These are phyloP conservation scores for Colletotrichum simmondsii DNA, from an alignment of 2,329 filamentous ascomycete species.

Conservation along the genomic window DNA sequence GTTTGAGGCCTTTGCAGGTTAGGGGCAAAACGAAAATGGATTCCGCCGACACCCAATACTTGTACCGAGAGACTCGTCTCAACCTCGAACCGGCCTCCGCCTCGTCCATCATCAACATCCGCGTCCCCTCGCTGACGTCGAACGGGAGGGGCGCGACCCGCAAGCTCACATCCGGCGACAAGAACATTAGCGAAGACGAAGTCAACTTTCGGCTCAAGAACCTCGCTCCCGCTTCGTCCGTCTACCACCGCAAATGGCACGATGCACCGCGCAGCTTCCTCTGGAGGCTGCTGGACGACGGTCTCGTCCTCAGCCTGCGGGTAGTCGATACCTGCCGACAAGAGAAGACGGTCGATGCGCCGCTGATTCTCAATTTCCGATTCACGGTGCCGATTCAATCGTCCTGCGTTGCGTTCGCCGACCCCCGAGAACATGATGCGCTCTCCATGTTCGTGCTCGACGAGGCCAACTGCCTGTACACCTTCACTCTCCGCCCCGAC, in stretches of 20 bases:
- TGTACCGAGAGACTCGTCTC: conserved; percentile 89
- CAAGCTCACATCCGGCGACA: conserved; percentile 45
- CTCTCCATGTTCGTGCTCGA: conserved; percentile 85
- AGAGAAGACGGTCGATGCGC: conserved; percentile 73
- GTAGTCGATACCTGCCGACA: conserved; percentile 83
- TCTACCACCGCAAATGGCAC: conserved; percentile 85
- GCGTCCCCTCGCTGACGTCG: conserved; percentile 67
- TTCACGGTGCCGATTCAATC: conserved; percentile 80
- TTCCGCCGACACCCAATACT: conserved; percentile 68
- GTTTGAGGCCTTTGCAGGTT: conserved; percentile 13
- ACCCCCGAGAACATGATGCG: conserved; percentile 80
- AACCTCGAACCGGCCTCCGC: conserved; percentile 80
- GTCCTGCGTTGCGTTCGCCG: conserved; percentile 84
- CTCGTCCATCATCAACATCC: conserved; percentile 77
- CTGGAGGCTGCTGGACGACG: conserved; percentile 88
- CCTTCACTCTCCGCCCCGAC: conserved; percentile 83
- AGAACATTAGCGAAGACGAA: conserved; percentile 70
- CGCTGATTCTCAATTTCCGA: conserved; percentile 80
- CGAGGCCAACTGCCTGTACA: conserved; percentile 82
- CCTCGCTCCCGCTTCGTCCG: conserved; percentile 80
- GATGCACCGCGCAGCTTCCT: conserved; percentile 85
- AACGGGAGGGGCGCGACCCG: conserved; percentile 53
- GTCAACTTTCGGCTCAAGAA: conserved; percentile 77
- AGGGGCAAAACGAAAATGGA: conserved; percentile 70
- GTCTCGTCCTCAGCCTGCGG: conserved; percentile 83